Conservation (phyloP, 1,284 basidiomycete species). For the Leccinum insolens region DNA sequence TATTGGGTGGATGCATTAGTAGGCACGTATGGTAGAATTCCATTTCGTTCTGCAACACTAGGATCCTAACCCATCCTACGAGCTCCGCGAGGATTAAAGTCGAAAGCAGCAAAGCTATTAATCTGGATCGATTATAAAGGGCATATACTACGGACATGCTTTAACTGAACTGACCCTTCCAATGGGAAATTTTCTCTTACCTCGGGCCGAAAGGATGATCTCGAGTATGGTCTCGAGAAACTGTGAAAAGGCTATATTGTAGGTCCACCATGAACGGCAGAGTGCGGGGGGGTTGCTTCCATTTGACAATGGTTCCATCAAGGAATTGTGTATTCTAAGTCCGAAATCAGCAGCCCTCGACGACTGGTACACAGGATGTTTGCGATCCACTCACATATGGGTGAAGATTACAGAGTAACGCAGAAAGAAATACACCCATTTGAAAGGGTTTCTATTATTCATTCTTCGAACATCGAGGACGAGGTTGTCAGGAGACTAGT, state of each 20-base stretch:
- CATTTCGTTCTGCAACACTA: conserved; percentile 3
- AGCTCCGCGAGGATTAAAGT: conserved; percentile 21
- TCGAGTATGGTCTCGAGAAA: conserved; percentile 18
- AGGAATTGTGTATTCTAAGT: conserved; percentile 19
- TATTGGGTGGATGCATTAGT: neutral
- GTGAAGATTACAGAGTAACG: conserved; percentile 20
- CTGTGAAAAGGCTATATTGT: conserved; percentile 13
- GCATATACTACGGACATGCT: conserved; percentile 18
- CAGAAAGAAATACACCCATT: conserved; percentile 29
- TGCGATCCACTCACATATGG: conserved; percentile 19
- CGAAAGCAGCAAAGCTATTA: conserved; percentile 14
- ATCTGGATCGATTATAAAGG: conserved; percentile 24
- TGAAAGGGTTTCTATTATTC: conserved; percentile 20
- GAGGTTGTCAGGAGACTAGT: neutral
- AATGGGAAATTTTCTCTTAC: conserved; percentile 12
- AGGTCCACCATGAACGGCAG: conserved; percentile 21
- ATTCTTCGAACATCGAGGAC: conserved; percentile 15
- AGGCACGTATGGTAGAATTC: conserved; percentile 16
- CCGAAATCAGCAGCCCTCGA: neutral
- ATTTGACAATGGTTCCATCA: conserved; percentile 13
- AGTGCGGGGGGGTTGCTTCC: conserved; percentile 16
- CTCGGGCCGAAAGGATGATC: conserved; percentile 22
- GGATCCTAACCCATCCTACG: conserved; percentile 1
- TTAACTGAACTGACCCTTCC: neutral
- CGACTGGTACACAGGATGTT: neutral